phyloP scores from a whole-genome alignment of 2,329 filamentous ascomycete genomes.

The Clonostachys solani region DNA sequence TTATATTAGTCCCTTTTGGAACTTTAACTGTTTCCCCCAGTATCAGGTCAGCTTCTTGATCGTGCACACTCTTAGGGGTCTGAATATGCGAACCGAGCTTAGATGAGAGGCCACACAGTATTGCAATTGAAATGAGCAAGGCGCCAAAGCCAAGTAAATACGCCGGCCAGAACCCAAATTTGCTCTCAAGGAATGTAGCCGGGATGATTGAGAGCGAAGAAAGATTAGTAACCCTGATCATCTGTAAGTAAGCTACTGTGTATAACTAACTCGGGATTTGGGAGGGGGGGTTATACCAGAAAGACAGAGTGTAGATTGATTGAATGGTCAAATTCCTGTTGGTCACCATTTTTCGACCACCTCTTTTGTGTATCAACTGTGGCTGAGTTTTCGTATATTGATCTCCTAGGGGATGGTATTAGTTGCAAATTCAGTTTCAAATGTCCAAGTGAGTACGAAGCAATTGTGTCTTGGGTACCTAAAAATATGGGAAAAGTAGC shows the following conservation, averaged over 20 bases:
- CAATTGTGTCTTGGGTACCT: constrained; percentile 2
- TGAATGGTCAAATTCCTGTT: too few relatives aligned
- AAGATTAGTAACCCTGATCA: constrained; percentile 52
- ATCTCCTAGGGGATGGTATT: constrained; percentile 31
- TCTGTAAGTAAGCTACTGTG: too few relatives aligned
- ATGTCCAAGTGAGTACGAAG: too few relatives aligned
- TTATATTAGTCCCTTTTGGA: background rate
- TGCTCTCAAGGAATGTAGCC: constrained; percentile 55
- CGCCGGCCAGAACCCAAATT: constrained; percentile 54
- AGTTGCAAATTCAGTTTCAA: too few relatives aligned
- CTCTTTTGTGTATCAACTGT: constrained; percentile 21
- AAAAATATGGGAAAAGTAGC: constrained; percentile 49
- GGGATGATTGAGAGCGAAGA: constrained; percentile 56
- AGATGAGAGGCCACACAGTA: background rate
- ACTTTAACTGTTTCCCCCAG: background rate
- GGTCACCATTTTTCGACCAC: too few relatives aligned
- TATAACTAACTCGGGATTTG: too few relatives aligned
- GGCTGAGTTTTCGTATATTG: constrained; percentile 32
- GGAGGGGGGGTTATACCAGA: too few relatives aligned
- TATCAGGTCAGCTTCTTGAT: background rate
- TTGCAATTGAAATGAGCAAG: background rate
- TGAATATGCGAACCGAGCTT: background rate
- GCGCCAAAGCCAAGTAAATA: constrained; percentile 49
- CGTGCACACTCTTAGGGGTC: too few relatives aligned
- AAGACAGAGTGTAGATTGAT: too few relatives aligned